Evolutionary conservation across 129 eudicot genomes (phyloP), one percentile per base, ranked within the genome.

Genomic region (Heracleum sosnowskyi): DNA sequence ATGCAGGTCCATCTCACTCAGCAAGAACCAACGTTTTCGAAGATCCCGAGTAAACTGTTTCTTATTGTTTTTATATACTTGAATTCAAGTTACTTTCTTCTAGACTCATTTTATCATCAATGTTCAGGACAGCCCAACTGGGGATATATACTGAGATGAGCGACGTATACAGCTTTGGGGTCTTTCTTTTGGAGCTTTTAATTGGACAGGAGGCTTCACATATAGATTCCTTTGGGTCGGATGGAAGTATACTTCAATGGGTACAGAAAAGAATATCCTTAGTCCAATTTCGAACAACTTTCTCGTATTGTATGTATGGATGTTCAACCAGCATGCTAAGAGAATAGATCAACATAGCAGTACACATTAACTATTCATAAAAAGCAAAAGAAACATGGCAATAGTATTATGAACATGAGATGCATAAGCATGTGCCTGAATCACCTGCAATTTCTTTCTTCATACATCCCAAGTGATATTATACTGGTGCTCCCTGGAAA

Each of bases 121-220:
- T 72, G 60, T 76, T 74, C 78, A 87, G 88, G 91, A 72, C 78
- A 44, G 79, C 37, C 39, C 80, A 47, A 68, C 29, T 24, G 31
- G 84, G 81, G 42, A 76, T 57, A 22, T 57, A 34, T 77, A 29
- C 68, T 11, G 86, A 82, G 69, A 69, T 72, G 70, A 87, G 81
- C 40, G 88, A 87, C 44, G 82, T 87, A n/a, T 84, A 84, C 83
- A 82, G 91, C 81, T 87, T 87, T 35, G 88, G 88, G 49, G 76
- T 87, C 63, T 87, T 87, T 76, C 83, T 87, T 31, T 60, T 87
- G 77, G 91, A 87, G 83, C 91, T 87, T 74, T 49, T 87, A 36
- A 79, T 86, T 66, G 91, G 88, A 29, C 84, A 63, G 69, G 86
- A 84, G 81, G 86, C 83, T 69, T 57, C 83, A 35, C 69, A 80